Base-by-base conservation (phyloP, 345 rosid genomes). In the Arabis alpina region DNA sequence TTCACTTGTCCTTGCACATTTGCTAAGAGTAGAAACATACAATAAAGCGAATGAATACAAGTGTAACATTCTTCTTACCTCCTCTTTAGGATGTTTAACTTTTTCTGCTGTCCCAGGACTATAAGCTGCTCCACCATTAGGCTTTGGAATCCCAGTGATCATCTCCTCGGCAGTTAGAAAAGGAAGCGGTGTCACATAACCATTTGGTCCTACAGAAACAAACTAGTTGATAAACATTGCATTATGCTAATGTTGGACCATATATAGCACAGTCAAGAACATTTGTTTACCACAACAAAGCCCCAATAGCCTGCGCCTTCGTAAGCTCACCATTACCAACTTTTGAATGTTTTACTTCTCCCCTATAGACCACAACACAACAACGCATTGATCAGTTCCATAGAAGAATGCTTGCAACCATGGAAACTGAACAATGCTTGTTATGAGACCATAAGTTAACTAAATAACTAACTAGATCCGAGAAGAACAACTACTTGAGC, bases 301-400 rank as follows among this genome's bases (percentile, higher is more conserved):
- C 47, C 97, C 98, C 80, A 90, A 66, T 59, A 90, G 92, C 77
- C 82, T 88, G 41, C 98, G 95, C 79, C 98, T 84, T 45, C 98
- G 58, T 76, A 90, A 69, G 87, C 98, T 94, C 79, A 94, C 99
- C 99, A 94, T 93, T 93, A 32, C 73, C 48, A 55, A 75, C 60
- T 44, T 59, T 51, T 30, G 67, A 65, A 19, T 64, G 52, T 49
- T 58, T 43, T 61, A 64, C 75, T 72, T 60, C 53, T 62, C 48
- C 75, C 64, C 82, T 47, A 24, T 64, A 70, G 52, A 71, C 34
- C 63, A 75, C 53, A 75, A 55, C 63, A 75, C 53, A 75, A 55
- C 63, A 59, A 55, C 51, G 11, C 16, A 62, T 79, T 63, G 49
- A 80, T 76, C 74, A 19, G 23, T 19, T 19, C 23, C 23, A 19